phyloP scores from a whole-genome alignment of 2,329 filamentous ascomycete species.

The Fusarium sp. region DNA sequence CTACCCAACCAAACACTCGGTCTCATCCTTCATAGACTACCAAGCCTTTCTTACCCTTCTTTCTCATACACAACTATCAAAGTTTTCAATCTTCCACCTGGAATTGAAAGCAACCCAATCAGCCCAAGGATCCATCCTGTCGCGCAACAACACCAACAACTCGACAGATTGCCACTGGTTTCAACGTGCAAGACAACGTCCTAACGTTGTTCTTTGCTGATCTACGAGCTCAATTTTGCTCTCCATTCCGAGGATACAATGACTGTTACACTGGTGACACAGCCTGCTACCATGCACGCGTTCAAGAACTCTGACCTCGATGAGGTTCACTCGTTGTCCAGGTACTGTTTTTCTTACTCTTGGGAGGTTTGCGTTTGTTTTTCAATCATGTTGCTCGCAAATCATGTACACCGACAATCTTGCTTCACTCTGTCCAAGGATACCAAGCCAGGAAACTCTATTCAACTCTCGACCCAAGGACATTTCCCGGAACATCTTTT shows the following conservation, averaged over 20 bases:
- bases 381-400: conserved; percentile 42
- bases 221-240: conserved; percentile 44
- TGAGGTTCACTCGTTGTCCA: conserved; percentile 68
- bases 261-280: conserved; percentile 59
- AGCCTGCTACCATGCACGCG: conserved; percentile 62
- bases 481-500: conserved; percentile 17
- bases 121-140: conserved; percentile 43
- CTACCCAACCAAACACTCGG: conserved; percentile 50
- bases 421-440: conserved; percentile 39
- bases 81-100: conserved; percentile 33
- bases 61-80: conserved; percentile 28
- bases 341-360: conserved; percentile 65
- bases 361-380: conserved; percentile 53
- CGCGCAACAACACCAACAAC: conserved; percentile 42
- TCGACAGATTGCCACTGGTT: conserved; percentile 42
- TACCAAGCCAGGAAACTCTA: conserved; percentile 25
- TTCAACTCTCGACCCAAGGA: conserved; percentile 23
- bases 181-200: conserved; percentile 42
- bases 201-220: conserved; percentile 43
- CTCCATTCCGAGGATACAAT: conserved; percentile 55
- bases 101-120: conserved; percentile 37
- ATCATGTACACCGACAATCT: conserved; percentile 43
- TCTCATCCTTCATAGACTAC: conserved; percentile 40
- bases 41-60: conserved; percentile 33
- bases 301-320: conserved; percentile 65